Evolutionary conservation across 495 filamentous ascomycete genomes (phyloP), one percentile per base, ranked within the genome.

Genomic region (Xylaria nigripes): DNA sequence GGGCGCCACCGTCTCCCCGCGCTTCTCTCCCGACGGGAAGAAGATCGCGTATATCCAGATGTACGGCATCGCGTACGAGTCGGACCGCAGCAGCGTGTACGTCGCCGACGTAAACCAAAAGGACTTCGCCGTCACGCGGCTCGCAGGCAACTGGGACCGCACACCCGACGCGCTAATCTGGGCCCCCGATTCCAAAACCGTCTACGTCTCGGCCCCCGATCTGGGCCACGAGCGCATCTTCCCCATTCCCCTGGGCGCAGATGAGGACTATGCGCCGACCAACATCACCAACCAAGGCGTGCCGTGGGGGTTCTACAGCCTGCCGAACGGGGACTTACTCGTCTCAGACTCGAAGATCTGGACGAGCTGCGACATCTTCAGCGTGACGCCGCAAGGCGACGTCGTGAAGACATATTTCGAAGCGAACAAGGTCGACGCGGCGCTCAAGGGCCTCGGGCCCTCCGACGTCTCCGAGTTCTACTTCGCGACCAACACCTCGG

Each of bases 21-120:
- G 80, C 8, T 79, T 88, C 38, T 83, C 83, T 15, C 79, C 83
- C 6, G 78, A 84, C 55, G 85, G 86, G n/a, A 77, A 77, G 54
- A 70, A 74, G 15, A 76, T 84, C 45, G 86, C 81, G 13, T 84
- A 88, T 45, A 73, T 89, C 55, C 75, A 81, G 38, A 84, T 84
- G 81, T 71, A 76, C 27, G 65, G 80, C 23, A 81, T 86, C 59
- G 78, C 82, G 2, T 89, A 90, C 63, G 87, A 90, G 67, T 83
- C 83, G 6, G 87, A 89, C 66, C 81, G 82, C 61, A 90, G 88
- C 55, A 73, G 81, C 3, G 72, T 89, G 18, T 74, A 89, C 51
- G 55, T 66, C 21, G 64, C 64, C 24, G 44, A 60, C 32, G 55
- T 51, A 8, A 51, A 64, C 30, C 16, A 49, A 22, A 55, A 64